Evolutionary conservation across 345 rosid species (phyloP).

Genomic region (Nephelium lappaceum): DNA sequence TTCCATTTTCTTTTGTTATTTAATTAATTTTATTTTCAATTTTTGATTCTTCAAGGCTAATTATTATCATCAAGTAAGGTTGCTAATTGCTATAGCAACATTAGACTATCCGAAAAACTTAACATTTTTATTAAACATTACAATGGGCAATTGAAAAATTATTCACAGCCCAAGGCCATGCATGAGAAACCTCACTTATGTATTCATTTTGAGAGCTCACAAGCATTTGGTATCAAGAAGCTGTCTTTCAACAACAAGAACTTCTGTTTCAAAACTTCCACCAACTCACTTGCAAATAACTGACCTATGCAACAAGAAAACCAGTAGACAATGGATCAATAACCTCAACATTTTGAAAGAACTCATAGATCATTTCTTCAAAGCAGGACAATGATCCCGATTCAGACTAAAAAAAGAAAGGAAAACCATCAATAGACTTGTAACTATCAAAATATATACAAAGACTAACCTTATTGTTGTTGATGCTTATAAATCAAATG

Average conservation of each 20-base stretch:
- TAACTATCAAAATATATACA: no score
- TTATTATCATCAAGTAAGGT: neutral
- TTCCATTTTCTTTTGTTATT: neutral
- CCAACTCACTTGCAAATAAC: neutral
- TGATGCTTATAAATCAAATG: slow-evolving; percentile 14
- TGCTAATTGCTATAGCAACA: neutral
- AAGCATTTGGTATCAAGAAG: neutral
- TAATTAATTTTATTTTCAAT: no score
- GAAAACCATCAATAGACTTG: no score
- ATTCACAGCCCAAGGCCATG: neutral
- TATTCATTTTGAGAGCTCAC: neutral
- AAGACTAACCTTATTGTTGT: slow-evolving; percentile 1
- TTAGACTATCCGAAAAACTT: neutral
- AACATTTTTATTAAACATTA: neutral
- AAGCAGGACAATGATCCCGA: neutral
- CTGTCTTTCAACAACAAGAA: neutral
- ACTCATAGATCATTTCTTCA: neutral
- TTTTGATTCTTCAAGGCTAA: neutral
- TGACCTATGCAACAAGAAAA: neutral
- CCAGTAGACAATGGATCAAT: neutral
- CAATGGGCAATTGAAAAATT: slow-evolving; percentile 7
- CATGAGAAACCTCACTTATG: neutral
- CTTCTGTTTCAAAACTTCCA: neutral
- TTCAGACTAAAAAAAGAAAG: no score
- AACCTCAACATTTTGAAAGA: neutral